A percentile compares a stretch with the other conserved stretches of the same genome.
Conservation (phyloP, 2,329 filamentous ascomycete genomes). For the Hypoxylon sp. region DNA sequence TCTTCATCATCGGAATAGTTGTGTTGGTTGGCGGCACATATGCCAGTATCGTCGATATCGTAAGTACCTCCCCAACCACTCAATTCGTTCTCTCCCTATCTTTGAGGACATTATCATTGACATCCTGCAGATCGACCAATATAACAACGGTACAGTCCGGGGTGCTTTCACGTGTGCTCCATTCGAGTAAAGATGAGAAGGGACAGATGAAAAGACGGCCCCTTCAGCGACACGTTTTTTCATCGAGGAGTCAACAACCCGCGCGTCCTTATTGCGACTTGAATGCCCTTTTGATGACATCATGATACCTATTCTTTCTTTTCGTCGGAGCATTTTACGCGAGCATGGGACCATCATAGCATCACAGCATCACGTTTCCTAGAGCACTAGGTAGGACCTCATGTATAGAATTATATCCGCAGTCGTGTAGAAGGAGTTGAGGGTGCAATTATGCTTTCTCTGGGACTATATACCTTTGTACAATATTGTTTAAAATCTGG, state of each 20-base stretch:
- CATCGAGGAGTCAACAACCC: slow-evolving; percentile 10
- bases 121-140: slow-evolving; percentile 46
- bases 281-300: slow-evolving; percentile 33
- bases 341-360: slow-evolving; percentile 25
- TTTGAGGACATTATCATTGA: slow-evolving; percentile 25
- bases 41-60: slow-evolving; percentile 54
- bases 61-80: slow-evolving; percentile 44
- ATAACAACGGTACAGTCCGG: slow-evolving; percentile 44
- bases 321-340: slow-evolving; percentile 22
- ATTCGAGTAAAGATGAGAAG: slow-evolving; percentile 36
- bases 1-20: slow-evolving; percentile 53
- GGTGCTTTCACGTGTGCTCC: slow-evolving; percentile 50
- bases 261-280: slow-evolving; percentile 11
- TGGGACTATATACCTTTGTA: slow-evolving; percentile 32
- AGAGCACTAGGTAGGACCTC: slow-evolving; percentile 25
- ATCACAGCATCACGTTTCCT: slow-evolving; percentile 24
- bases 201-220: background rate
- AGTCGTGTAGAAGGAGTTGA: slow-evolving; percentile 29
- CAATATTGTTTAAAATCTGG: slow-evolving; percentile 18
- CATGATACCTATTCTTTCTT: slow-evolving; percentile 30
- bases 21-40: slow-evolving; percentile 55
- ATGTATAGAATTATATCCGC: slow-evolving; percentile 18
- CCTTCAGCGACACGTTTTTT: slow-evolving; percentile 1
- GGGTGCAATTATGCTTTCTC: slow-evolving; percentile 16
- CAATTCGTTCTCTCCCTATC: background rate